These are phyloP conservation scores for Cyclospora cayetanensis DNA, from an alignment of 169 alveolate species.

Conservation along the genomic window DNA sequence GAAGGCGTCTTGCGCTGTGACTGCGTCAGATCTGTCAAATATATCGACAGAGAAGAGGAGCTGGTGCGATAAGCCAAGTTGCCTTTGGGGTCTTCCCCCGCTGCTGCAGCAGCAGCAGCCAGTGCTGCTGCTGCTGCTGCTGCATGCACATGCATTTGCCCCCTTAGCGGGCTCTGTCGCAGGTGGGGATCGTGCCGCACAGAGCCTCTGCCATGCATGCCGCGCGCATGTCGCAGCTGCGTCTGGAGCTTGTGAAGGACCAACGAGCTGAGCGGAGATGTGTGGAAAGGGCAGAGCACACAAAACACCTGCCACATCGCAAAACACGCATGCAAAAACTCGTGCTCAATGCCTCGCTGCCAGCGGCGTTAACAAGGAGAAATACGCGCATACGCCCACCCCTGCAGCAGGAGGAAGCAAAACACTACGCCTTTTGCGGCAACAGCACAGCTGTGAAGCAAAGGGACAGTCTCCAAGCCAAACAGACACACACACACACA, in stretches of 20 bases:
- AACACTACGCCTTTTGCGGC: too few relatives aligned
- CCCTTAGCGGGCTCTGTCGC: not conserved
- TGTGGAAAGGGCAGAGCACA: slow-evolving; percentile 38
- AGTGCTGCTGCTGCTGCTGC: slow-evolving; percentile 33
- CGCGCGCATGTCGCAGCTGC: slow-evolving; percentile 37
- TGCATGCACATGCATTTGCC: not conserved
- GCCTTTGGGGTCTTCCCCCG: slow-evolving; percentile 45
- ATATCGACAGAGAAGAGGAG: slow-evolving; percentile 27
- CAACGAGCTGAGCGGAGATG: slow-evolving; percentile 42
- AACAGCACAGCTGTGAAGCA: too few relatives aligned
- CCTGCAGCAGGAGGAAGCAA: too few relatives aligned
- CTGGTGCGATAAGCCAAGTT: not conserved
- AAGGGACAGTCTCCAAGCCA: too few relatives aligned
- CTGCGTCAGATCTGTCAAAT: slow-evolving; percentile 36
- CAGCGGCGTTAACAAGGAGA: too few relatives aligned
- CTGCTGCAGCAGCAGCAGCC: slow-evolving; percentile 57
- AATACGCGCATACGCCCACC: too few relatives aligned
- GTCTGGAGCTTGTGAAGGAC: slow-evolving; percentile 53
- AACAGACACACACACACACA: too few relatives aligned
- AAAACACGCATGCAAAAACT: too few relatives aligned
- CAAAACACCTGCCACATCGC: slow-evolving; percentile 54
- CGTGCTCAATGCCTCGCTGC: too few relatives aligned
- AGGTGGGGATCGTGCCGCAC: slow-evolving; percentile 18
- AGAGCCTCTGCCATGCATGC: slow-evolving; percentile 51
- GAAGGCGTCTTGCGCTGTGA: slow-evolving; percentile 24